Percentiles rank a stretch among this genome's conserved stretches.
These are phyloP conservation scores for Trichoderma atrobrunneum DNA, from an alignment of 2,329 filamentous ascomycete genomes.

Conservation along the genomic window DNA sequence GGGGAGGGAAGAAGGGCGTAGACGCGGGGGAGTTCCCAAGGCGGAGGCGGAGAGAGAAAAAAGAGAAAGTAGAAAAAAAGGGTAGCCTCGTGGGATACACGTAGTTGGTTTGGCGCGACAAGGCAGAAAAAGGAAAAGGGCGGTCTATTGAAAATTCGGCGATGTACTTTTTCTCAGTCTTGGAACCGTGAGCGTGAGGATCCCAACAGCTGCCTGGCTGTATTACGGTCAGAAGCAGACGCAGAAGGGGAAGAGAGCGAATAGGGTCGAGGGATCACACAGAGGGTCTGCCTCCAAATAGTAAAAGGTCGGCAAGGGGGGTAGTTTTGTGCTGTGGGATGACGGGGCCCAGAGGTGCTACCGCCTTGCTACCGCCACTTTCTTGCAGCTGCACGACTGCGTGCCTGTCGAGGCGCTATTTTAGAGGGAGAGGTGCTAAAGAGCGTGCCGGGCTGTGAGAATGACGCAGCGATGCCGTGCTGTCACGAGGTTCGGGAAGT, in stretches of 20 bases:
- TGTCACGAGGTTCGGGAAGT: neutral
- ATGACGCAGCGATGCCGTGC: neutral
- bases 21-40: slow-evolving; percentile 20
- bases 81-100: slow-evolving; percentile 15
- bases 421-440: slow-evolving; percentile 8
- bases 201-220: slow-evolving; percentile 21
- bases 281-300: slow-evolving; percentile 17
- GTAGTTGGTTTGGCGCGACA: slow-evolving; percentile 10
- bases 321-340: slow-evolving; percentile 2
- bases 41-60: slow-evolving; percentile 14
- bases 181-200: slow-evolving; percentile 8
- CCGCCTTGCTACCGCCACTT: slow-evolving; percentile 18
- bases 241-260: slow-evolving; percentile 11
- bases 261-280: slow-evolving; percentile 19
- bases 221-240: slow-evolving; percentile 18
- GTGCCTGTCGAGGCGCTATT: slow-evolving; percentile 12
- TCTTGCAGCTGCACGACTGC: slow-evolving; percentile 12
- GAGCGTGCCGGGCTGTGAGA: slow-evolving; percentile 12
- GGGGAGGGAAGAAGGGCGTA: slow-evolving; percentile 26
- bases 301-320: slow-evolving; percentile 2
- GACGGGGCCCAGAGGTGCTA: slow-evolving; percentile 4
- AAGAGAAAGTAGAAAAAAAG: neutral
- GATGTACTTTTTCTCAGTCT: slow-evolving; percentile 5
- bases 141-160: slow-evolving; percentile 18
- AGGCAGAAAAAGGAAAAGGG: slow-evolving; percentile 17